phyloP scores from a whole-genome alignment of 345 rosid species.

The Kandelia obovata region DNA sequence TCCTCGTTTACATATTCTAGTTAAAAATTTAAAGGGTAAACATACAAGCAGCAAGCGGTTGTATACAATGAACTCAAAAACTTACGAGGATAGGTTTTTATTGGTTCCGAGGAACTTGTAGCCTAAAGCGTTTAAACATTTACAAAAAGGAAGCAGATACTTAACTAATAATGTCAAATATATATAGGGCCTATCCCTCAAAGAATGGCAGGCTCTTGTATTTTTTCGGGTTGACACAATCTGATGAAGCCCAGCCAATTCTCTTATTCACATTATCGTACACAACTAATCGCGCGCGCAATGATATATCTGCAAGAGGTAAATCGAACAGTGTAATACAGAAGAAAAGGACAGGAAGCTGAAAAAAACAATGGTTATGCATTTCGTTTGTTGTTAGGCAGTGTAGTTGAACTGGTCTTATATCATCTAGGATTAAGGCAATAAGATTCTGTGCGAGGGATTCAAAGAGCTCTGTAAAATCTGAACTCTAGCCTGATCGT shows the following conservation, averaged over 20 bases:
- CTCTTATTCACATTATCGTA: slow-evolving; percentile 68
- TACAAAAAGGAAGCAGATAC: not conserved
- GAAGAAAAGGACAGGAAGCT: not conserved
- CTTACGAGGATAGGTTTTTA: too few species aligned
- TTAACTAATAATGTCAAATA: not conserved
- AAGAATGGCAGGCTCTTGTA: slow-evolving; percentile 33
- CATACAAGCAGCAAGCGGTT: too few species aligned
- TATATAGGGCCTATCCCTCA: slow-evolving; percentile 24
- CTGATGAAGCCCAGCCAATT: slow-evolving; percentile 72
- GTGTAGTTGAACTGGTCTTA: too few species aligned
- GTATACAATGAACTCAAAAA: too few species aligned
- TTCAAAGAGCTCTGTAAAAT: too few species aligned
- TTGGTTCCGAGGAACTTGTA: too few species aligned
- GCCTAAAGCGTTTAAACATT: not conserved
- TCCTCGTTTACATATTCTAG: too few species aligned
- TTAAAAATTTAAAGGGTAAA: too few species aligned
- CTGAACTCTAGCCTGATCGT: too few species aligned
- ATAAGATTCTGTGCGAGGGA: too few species aligned
- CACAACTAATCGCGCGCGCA: slow-evolving; percentile 66
- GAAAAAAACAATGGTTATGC: not conserved
- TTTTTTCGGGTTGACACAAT: slow-evolving; percentile 46
- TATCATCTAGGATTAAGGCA: too few species aligned
- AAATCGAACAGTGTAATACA: not conserved
- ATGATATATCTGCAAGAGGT: slow-evolving; percentile 53
- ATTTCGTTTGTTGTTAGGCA: too few species aligned